These are phyloP conservation scores for Sporothrix euskadiensis DNA, from an alignment of 2,329 filamentous ascomycete genomes.

Conservation along the genomic window DNA sequence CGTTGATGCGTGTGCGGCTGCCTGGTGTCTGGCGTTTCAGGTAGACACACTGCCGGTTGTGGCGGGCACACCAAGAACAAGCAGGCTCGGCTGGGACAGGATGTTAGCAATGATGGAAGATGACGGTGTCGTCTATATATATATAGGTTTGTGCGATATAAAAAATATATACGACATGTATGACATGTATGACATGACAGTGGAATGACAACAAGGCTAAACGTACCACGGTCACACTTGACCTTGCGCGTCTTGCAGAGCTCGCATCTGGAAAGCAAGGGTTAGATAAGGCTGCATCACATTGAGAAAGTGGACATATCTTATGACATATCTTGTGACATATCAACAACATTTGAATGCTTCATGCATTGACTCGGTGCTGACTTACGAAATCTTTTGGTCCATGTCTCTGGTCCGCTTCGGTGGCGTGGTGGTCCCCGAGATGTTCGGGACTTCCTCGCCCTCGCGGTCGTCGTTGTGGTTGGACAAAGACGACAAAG, in stretches of 20 bases:
- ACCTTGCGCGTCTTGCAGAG: conserved; percentile 80
- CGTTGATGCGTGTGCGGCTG: conserved; percentile 68
- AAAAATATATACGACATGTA: not conserved
- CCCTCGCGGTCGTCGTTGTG: not conserved
- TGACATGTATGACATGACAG: not conserved
- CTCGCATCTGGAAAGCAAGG: conserved; percentile 56
- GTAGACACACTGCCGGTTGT: conserved; percentile 64
- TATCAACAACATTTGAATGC: not conserved
- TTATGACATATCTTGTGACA: not conserved
- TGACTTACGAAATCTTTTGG: conserved; percentile 23
- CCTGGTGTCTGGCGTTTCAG: conserved; percentile 68
- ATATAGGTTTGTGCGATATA: not conserved
- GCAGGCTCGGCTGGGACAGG: conserved; percentile 60
- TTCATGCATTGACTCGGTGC: not conserved
- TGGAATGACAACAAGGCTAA: not conserved
- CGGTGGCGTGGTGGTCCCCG: conserved; percentile 31
- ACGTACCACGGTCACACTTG: conserved; percentile 64
- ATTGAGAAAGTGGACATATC: not conserved
- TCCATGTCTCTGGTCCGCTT: conserved; percentile 29
- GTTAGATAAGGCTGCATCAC: conserved; percentile 7
- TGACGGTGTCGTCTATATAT: not conserved
- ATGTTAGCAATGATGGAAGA: not conserved
- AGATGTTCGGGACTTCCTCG: conserved; percentile 20
- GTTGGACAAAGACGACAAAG: not conserved
- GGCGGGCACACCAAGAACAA: conserved; percentile 67